phyloP scores from a whole-genome alignment of 2,329 filamentous ascomycete genomes.

The Gnomoniopsis sp. region DNA sequence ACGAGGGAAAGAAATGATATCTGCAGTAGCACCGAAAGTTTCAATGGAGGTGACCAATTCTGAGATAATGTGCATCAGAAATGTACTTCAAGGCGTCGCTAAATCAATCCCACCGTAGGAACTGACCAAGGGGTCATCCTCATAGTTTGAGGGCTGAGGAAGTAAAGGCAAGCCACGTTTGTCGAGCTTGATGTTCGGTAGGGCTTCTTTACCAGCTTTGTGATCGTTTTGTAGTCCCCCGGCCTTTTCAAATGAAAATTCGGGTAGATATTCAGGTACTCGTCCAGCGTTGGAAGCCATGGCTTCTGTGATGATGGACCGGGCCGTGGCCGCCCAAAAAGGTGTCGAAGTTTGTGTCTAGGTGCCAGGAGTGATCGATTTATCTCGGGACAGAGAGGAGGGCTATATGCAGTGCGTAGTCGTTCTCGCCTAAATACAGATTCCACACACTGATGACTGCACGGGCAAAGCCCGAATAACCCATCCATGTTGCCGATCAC shows the following conservation, averaged over 20 bases:
- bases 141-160: conserved; percentile 22
- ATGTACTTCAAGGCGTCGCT: not conserved
- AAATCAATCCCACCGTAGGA: too few species aligned
- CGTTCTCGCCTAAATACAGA: too few species aligned
- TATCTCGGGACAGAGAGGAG: too few species aligned
- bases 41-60: conserved; percentile 24
- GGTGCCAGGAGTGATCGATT: too few species aligned
- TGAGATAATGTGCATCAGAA: not conserved
- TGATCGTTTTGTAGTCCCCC: not conserved
- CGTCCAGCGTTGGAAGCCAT: not conserved
- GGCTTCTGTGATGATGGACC: not conserved
- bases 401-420: too few species aligned
- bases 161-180: conserved; percentile 23
- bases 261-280: not conserved
- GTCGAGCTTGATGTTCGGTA: conserved; percentile 14
- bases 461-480: not conserved
- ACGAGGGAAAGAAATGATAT: conserved; percentile 29
- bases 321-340: too few species aligned
- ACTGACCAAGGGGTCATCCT: conserved; percentile 23
- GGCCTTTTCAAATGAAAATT: not conserved
- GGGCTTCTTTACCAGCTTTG: not conserved
- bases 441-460: too few species aligned
- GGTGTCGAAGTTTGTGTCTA: too few species aligned
- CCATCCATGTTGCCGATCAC: not conserved
- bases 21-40: conserved; percentile 26